phyloP scores from a whole-genome alignment of 768 basidiomycete genomes.

The Panaeolus papilionaceus region DNA sequence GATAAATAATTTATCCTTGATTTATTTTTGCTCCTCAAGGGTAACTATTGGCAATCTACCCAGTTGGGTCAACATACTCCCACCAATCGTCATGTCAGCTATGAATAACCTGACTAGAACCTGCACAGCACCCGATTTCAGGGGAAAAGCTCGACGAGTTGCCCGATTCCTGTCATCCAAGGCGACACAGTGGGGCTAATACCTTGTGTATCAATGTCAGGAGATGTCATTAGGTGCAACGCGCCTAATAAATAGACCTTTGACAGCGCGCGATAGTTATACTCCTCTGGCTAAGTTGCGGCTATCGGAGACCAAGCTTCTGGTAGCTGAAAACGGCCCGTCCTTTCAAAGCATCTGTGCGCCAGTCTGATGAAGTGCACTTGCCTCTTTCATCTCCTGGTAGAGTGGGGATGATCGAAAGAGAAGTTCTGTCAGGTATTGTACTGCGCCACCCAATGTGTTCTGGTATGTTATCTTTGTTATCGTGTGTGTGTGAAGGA shows the following conservation, averaged over 20 bases:
- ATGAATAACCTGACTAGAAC: constrained; percentile 2
- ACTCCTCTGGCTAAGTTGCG: background rate
- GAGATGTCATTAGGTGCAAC: background rate
- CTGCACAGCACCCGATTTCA: constrained; percentile 12
- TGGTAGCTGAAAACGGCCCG: background rate
- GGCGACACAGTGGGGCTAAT: background rate
- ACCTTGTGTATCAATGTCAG: constrained; percentile 13
- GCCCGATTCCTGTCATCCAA: background rate
- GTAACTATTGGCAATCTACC: background rate
- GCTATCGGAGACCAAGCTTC: constrained; percentile 6
- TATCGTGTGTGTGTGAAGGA: background rate
- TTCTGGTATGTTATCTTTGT: constrained; percentile 5
- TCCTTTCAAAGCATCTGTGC: background rate
- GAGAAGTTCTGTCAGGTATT: background rate
- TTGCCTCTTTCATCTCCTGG: background rate
- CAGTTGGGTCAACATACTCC: background rate
- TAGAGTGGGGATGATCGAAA: background rate
- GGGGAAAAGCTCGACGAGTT: background rate
- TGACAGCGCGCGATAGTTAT: constrained; percentile 8
- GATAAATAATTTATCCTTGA: constrained; percentile 5
- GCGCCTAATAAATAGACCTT: constrained; percentile 1
- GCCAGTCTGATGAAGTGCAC: background rate
- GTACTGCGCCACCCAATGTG: background rate
- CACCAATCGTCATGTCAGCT: background rate
- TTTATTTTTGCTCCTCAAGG: background rate